Evolutionary conservation across 1,284 basidiomycete genomes (phyloP), one percentile per base, ranked within the genome.

Genomic region (Sanghuangporus weigelae): DNA sequence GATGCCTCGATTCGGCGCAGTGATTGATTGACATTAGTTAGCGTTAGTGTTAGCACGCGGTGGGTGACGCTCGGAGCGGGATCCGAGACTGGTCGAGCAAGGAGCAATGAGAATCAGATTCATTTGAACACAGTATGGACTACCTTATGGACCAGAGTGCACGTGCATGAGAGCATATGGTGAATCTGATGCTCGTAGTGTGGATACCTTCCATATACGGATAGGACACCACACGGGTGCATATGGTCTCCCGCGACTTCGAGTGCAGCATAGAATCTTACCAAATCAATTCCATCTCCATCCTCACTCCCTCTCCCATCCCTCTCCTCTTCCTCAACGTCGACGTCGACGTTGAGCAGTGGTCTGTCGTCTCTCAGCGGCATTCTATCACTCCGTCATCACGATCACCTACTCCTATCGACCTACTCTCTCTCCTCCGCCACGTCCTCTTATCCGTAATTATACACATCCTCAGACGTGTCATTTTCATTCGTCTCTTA

Each of bases 361-460:
- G 23, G 8, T 26, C 7, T 10, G 14, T 23, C 16, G 7, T 35
- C 16, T 35, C 8, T 12, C 31, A 12, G 35, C 23, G 51, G 14
- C 23, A 19, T 11, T 16, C 48, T 19, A 3, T 10, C 48, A 3
- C 48, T 10, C 23, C 6, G 16, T 23, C 21, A 23, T 26, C 49
- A 11, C 21, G 10, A 11, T 14, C 11, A 51, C 42, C 4, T 12
- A 44, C 1, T 35, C 16, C 19, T 2, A 51, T 51, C 64, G 10
- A 63, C 64, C 54, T 65, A 62, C 57, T 62, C 61, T 66, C 66
- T 65, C 36, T 60, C 60, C n/a, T 35, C 67, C 59, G 66, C 57
- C 58, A 61, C 61, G 53, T 63, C 62, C 56, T 63, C 57, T 56
- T 36, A 61, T n/a, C 26, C 57, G 16, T 48, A 39, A 40, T 55